These are phyloP conservation scores for Acanthamoeba lenticulata DNA, from an alignment of 208 protist species.

Conservation along the genomic window DNA sequence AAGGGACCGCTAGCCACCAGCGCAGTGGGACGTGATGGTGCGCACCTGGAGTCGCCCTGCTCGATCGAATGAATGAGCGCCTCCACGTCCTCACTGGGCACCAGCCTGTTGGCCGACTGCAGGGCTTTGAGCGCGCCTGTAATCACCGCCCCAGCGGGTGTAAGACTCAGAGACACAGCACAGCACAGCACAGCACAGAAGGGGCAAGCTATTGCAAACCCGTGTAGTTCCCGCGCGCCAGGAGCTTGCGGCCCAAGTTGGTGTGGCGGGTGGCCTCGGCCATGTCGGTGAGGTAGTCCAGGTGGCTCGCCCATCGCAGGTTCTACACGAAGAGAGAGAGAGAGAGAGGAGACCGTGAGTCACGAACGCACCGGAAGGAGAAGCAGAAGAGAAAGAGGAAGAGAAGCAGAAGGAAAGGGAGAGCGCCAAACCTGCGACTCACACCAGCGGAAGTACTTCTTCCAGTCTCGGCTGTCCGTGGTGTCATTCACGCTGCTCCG, in stretches of 20 bases:
- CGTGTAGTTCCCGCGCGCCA: slow-evolving; percentile 2
- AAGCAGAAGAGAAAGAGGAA: too few species aligned
- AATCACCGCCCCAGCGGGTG: too few species aligned
- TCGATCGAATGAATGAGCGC: neutral
- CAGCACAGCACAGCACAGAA: neutral
- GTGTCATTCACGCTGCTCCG: neutral
- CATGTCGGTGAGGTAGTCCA: slow-evolving; percentile 35
- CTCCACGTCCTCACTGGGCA: slow-evolving; percentile 49
- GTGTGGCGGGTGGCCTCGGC: neutral
- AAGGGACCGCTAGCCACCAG: neutral
- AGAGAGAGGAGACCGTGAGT: too few species aligned
- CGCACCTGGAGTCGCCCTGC: neutral
- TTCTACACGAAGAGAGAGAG: too few species aligned
- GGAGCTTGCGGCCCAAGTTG: neutral
- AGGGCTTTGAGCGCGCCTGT: slow-evolving; percentile 40
- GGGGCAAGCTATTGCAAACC: neutral
- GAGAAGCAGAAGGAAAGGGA: too few species aligned
- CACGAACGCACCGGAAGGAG: too few species aligned
- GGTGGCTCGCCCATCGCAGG: slow-evolving; percentile 27
- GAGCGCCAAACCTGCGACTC: neutral
- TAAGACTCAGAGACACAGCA: too few species aligned
- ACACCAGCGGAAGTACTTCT: slow-evolving; percentile 63
- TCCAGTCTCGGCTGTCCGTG: neutral
- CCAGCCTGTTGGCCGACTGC: slow-evolving; percentile 41
- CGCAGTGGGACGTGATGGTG: neutral